phyloP scores from a whole-genome alignment of 352 stramenopile genomes.

The Phytophthora megakarya region DNA sequence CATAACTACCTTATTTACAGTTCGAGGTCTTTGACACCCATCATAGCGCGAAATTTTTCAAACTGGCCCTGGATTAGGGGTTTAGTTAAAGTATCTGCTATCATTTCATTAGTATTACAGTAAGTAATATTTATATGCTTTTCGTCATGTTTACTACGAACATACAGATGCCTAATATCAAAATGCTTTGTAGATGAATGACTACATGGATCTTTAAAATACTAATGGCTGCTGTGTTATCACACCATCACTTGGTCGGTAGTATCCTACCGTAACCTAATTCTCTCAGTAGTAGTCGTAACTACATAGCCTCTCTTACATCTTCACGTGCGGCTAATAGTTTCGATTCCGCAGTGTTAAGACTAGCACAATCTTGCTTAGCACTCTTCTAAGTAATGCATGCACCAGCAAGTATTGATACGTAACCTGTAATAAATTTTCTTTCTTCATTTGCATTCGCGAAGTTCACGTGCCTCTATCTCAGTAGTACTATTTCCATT shows the following conservation, averaged over 20 bases:
- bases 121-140: constrained; percentile 6
- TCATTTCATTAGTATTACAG: constrained; percentile 14
- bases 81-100: constrained; percentile 10
- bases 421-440: constrained; percentile 8
- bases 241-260: no score
- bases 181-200: no score
- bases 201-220: no score
- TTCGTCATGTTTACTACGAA: constrained; percentile 3
- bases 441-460: constrained; percentile 13
- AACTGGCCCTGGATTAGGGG: neutral
- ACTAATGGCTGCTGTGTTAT: no score
- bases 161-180: constrained; percentile 9
- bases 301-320: constrained; percentile 5
- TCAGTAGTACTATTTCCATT: constrained; percentile 11
- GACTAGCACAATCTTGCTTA: constrained; percentile 7
- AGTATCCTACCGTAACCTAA: no score
- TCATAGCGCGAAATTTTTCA: neutral
- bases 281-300: constrained; percentile 1
- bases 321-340: constrained; percentile 5
- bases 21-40: neutral
- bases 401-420: constrained; percentile 17
- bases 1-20: neutral
- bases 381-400: constrained; percentile 14
- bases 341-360: constrained; percentile 6
- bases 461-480: constrained; percentile 6